Percentiles rank a stretch among this genome's conserved stretches.
Evolutionary conservation across 768 basidiomycete genomes (phyloP).

Genomic region (Myochromella boudieri): DNA sequence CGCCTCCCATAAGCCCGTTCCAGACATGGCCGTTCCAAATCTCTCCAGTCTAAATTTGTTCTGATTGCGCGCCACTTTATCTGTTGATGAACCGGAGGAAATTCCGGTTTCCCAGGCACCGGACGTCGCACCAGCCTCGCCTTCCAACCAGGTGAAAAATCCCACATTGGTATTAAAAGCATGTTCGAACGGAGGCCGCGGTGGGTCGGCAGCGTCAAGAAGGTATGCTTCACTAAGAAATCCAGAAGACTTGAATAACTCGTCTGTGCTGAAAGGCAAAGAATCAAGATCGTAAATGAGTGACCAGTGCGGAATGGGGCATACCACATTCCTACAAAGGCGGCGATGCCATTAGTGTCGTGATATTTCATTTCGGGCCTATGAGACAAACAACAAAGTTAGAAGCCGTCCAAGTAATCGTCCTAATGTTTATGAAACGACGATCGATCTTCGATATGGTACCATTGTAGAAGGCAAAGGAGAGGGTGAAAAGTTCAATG

Average conservation of each 20-base stretch:
- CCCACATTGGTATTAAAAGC: constrained; percentile 55
- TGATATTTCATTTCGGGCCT: constrained; percentile 69
- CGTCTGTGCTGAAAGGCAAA: constrained; percentile 58
- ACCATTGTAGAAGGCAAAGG: no score
- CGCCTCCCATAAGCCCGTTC: constrained; percentile 69
- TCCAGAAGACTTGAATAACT: constrained; percentile 73
- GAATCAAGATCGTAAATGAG: background rate
- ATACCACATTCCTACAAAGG: constrained; percentile 69
- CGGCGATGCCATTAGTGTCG: constrained; percentile 63
- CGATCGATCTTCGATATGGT: no score
- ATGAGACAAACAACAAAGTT: background rate
- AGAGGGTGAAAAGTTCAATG: constrained; percentile 8
- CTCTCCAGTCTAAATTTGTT: constrained; percentile 59
- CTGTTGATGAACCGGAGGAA: no score
- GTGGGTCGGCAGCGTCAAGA: constrained; percentile 42
- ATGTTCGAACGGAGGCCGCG: constrained; percentile 67
- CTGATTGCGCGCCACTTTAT: constrained; percentile 22
- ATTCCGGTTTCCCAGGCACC: background rate
- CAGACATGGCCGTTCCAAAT: constrained; percentile 77
- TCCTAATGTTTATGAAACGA: no score
- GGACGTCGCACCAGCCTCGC: constrained; percentile 15
- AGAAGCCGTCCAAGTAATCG: no score
- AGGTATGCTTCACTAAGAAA: constrained; percentile 72
- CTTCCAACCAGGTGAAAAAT: constrained; percentile 78
- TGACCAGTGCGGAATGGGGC: constrained; percentile 19